Conservation (phyloP, 2,329 filamentous ascomycete species). For the Claviceps sp. region DNA sequence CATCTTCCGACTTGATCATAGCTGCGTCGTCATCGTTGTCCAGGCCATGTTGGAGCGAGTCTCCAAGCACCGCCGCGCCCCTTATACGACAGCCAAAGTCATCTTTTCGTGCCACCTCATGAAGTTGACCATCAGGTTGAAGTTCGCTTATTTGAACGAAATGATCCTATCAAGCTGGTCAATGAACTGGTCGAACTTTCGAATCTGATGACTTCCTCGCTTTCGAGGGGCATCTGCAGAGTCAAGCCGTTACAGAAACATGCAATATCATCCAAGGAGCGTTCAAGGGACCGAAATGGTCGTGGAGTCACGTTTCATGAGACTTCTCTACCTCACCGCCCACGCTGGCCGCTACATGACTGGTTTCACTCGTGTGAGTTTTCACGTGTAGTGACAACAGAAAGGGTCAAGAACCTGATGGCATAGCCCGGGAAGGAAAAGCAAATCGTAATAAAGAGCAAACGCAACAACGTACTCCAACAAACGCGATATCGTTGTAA, state of each 20-base stretch:
- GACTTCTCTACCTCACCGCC: background rate
- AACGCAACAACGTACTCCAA: conserved; percentile 47
- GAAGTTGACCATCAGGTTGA: conserved; percentile 52
- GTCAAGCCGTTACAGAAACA: background rate
- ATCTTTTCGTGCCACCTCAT: conserved; percentile 61
- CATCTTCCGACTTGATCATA: conserved; percentile 26
- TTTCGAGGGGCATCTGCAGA: background rate
- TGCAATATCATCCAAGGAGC: background rate
- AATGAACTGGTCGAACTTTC: background rate
- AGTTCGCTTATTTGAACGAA: conserved; percentile 73
- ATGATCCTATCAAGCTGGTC: conserved; percentile 41
- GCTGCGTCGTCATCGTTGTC: conserved; percentile 16
- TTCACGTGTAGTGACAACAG: background rate
- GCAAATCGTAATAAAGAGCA: background rate
- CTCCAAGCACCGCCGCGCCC: conserved; percentile 63
- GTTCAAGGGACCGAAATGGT: background rate
- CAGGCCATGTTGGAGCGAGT: conserved; percentile 26
- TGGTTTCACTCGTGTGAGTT: background rate
- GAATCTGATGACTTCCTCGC: background rate
- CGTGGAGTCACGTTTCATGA: background rate
- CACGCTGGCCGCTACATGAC: background rate
- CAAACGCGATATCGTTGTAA: conserved; percentile 72
- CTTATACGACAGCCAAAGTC: conserved; percentile 71
- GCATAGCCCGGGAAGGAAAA: background rate
- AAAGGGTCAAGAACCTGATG: background rate